phyloP scores from a whole-genome alignment of 164 flowering plant species.

The Echeveria elegans region DNA sequence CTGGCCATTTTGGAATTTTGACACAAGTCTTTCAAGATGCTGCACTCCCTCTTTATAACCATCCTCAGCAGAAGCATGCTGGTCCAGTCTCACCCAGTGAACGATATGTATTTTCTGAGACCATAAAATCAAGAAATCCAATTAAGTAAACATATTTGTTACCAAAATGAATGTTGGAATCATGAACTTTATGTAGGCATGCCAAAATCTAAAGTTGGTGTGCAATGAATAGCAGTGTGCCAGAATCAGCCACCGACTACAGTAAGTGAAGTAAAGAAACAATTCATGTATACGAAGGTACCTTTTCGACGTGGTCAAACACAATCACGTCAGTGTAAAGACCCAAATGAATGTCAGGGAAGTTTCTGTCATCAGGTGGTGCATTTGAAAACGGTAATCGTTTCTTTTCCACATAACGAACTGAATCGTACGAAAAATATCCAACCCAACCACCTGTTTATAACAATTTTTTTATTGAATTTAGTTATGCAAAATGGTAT shows the following conservation, averaged over 20 bases:
- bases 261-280: too few relatives aligned
- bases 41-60: constrained; percentile 66
- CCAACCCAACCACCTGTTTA: constrained; percentile 95
- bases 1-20: constrained; percentile 52
- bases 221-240: too few relatives aligned
- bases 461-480: background rate
- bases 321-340: constrained; percentile 87
- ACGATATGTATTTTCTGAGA: constrained; percentile 61
- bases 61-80: constrained; percentile 44
- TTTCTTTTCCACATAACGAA: constrained; percentile 78
- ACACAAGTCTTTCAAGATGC: constrained; percentile 40
- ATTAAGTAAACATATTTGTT: background rate
- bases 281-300: too few relatives aligned
- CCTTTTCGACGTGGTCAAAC: constrained; percentile 97
- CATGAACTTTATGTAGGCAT: too few relatives aligned
- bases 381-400: constrained; percentile 71
- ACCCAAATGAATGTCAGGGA: constrained; percentile 77
- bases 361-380: constrained; percentile 75
- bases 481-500: background rate
- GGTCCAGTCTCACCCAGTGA: constrained; percentile 83
- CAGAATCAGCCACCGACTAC: too few relatives aligned
- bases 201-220: too few relatives aligned
- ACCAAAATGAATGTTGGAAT: background rate
- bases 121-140: background rate
- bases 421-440: constrained; percentile 86